Evolutionary conservation across 805 yeast genomes (phyloP).

Genomic region (Metschnikowia lachancei): DNA sequence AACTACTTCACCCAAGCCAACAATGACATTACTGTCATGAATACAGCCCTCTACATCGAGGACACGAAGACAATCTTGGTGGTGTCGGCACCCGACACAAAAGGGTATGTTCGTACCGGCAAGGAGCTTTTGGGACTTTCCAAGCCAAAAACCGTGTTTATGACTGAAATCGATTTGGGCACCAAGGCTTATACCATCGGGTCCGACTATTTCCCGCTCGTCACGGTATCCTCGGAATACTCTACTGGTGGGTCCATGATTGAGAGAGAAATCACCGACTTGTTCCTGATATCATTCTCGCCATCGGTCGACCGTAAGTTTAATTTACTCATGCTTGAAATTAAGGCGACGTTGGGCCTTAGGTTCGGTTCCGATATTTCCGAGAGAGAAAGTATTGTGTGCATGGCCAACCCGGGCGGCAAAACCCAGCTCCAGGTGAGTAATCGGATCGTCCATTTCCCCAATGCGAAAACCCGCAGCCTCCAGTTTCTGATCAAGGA

Average conservation of each 20-base stretch:
- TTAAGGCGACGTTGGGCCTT: constrained; percentile 8
- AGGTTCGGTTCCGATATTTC: constrained; percentile 7
- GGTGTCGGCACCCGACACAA: constrained; percentile 3
- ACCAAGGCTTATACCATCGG: constrained; percentile 9
- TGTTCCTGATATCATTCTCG: constrained; percentile 3
- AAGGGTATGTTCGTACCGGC: constrained; percentile 5
- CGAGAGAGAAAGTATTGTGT: constrained; percentile 16
- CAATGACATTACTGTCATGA: neutral
- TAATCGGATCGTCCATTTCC: constrained; percentile 17
- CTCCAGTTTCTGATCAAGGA: constrained; percentile 6
- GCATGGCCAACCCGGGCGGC: constrained; percentile 19
- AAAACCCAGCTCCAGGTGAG: constrained; percentile 19
- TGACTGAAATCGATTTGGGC: constrained; percentile 18
- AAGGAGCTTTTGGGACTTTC: constrained; percentile 5
- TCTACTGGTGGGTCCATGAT: constrained; percentile 10
- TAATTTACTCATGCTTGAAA: constrained; percentile 1
- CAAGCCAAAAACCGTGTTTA: neutral
- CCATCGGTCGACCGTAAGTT: constrained; percentile 10
- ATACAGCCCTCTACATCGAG: constrained; percentile 12
- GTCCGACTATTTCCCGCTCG: constrained; percentile 13
- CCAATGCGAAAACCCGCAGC: constrained; percentile 14
- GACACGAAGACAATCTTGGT: constrained; percentile 14
- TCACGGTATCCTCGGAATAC: constrained; percentile 14
- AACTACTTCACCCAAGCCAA: constrained; percentile 3
- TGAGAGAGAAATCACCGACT: constrained; percentile 13